Evolutionary conservation across 371 early-diverging fungal genomes (phyloP).

Genomic region (Syncephalastrum contaminatum): DNA sequence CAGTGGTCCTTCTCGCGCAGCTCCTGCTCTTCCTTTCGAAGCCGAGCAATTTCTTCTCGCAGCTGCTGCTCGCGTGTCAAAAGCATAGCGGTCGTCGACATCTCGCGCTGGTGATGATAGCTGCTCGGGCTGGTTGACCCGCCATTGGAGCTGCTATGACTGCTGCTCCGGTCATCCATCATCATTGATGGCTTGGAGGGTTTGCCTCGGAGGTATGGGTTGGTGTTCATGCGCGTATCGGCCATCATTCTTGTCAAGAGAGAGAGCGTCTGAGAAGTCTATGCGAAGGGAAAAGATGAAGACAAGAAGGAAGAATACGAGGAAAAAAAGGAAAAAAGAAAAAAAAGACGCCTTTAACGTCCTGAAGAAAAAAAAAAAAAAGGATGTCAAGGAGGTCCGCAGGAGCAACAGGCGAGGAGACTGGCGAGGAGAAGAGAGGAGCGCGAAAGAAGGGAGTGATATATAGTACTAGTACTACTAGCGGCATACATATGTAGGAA

Average conservation of each 20-base stretch:
- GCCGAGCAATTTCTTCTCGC: conserved; percentile 44
- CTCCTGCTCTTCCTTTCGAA: conserved; percentile 43
- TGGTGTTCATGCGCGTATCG: no score
- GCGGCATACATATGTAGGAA: no score
- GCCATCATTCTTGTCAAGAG: no score
- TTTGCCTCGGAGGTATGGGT: no score
- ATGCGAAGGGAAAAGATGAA: neutral
- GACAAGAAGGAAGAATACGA: neutral
- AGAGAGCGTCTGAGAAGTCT: no score
- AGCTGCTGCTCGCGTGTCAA: conserved; percentile 36
- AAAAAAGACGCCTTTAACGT: neutral
- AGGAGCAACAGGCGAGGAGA: neutral
- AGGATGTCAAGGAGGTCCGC: neutral
- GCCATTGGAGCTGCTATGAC: neutral
- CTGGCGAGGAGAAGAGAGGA: neutral
- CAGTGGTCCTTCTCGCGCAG: conserved; percentile 40
- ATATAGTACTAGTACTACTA: neutral
- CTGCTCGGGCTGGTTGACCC: neutral
- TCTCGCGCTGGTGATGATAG: conserved; percentile 1
- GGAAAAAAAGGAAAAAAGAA: neutral
- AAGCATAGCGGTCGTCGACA: conserved; percentile 5
- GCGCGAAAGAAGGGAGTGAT: neutral
- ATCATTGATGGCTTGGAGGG: neutral
- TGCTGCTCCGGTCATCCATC: conserved; percentile 10
- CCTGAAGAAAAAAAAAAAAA: neutral